Base-by-base conservation (phyloP, 371 early-diverging fungal genomes). In the Mortierella sp. region DNA sequence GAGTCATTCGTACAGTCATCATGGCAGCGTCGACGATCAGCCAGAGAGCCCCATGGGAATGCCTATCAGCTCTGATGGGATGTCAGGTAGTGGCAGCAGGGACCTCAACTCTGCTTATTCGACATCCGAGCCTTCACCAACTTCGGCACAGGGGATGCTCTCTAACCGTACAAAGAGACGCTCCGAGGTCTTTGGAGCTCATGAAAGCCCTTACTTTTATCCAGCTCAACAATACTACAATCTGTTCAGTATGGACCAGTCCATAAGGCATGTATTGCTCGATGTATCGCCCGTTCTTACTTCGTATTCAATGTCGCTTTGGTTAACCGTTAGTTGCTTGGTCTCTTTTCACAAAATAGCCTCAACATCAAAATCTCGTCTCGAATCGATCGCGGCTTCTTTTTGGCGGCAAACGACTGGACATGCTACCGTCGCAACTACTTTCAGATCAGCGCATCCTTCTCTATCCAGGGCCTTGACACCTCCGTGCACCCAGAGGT, bases 381-480 rank as follows among this genome's bases (percentile, higher is more conserved):
- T 41, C 88, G 87, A 58, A 84, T 93, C 60, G 94, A 93, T 69
- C 85, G 90, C 52, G 94, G 94, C 7, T 94, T 92, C 81, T 92
- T 92, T 66, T 72, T 91, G 58, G 90, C 93, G n/a, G 89, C 91
- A 41, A 89, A 88, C 70, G 89, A 90, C 76, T 96, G 96, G 96
- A 95, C 96, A 1, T 96, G 97, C 73, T 97, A 97, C 78, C 91
- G 97, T 47, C 89, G 97, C 73, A 97, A 97, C 67, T 97, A 96
- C 78, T 95, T 96, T 72, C 95, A 96, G 79, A 84, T 96, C 49
- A 93, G 94, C 61, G 83, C 89, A 54, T 82, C 93, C 0, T 94
- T 95, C 64, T 80, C 83, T n/a, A 81, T 92, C 18, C 73, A 78
- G 27, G 87, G 86, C 12, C 54, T 83, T 9, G 76, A 80, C n/a